Conservation (phyloP, 2,329 filamentous ascomycete species). For the Metarhizium brunneum region DNA sequence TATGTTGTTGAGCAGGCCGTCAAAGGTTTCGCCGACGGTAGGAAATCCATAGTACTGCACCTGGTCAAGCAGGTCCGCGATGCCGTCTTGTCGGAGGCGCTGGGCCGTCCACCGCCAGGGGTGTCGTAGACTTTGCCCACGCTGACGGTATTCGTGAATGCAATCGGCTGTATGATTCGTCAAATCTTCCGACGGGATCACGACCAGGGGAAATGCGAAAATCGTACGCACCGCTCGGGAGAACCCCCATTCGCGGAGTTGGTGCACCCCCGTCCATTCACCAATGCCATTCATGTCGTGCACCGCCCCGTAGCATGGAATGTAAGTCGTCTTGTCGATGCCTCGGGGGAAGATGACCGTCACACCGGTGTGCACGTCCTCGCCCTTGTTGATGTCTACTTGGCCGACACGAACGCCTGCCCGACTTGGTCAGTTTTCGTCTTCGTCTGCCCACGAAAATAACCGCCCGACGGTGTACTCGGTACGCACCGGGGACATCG, state of each 20-base stretch:
- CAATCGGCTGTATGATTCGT: too few species aligned
- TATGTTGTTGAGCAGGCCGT: too few species aligned
- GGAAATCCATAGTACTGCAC: not conserved
- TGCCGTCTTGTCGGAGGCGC: not conserved
- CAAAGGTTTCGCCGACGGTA: not conserved
- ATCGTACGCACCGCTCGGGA: not conserved
- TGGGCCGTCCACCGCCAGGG: not conserved
- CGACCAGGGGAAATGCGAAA: not conserved
- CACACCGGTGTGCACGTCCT: conserved; percentile 1
- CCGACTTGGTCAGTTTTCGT: not conserved
- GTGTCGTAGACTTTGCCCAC: not conserved
- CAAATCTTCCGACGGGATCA: too few species aligned
- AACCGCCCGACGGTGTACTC: not conserved
- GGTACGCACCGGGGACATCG: not conserved
- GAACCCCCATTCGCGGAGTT: not conserved
- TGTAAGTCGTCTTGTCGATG: not conserved
- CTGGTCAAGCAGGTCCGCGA: not conserved
- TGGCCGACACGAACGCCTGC: not conserved
- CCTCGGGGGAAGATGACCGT: not conserved
- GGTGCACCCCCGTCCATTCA: not conserved
- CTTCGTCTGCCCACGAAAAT: not conserved
- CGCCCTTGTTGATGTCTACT: not conserved
- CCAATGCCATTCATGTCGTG: not conserved
- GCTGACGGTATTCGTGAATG: not conserved
- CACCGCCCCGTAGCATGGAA: not conserved